phyloP scores from a whole-genome alignment of 176 grass and related monocot species.

The Hordeum marinum region DNA sequence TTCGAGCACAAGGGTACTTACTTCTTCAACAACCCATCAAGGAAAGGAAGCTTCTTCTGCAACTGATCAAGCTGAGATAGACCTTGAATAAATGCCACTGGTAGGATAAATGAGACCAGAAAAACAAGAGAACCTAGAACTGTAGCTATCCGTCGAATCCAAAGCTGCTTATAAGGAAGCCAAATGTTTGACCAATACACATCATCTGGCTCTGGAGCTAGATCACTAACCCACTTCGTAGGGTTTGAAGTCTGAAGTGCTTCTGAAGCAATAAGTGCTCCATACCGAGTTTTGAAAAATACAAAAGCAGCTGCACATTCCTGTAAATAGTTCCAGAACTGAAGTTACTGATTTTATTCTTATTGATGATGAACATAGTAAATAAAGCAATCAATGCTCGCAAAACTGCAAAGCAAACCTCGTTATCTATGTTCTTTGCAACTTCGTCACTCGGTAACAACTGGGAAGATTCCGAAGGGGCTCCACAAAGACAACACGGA shows the following conservation, averaged over 20 bases:
- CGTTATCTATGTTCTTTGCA: conserved; percentile 33
- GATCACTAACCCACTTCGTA: conserved; percentile 72
- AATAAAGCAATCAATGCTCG: conserved; percentile 9
- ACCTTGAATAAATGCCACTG: conserved; percentile 9
- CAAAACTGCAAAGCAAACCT: conserved; percentile 42
- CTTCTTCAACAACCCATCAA: conserved; percentile 68
- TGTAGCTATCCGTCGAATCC: conserved; percentile 62
- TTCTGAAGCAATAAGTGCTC: conserved; percentile 67
- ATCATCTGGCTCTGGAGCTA: conserved; percentile 87
- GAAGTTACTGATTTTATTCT: not conserved
- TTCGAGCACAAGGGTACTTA: conserved; percentile 34
- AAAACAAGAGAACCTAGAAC: conserved; percentile 15
- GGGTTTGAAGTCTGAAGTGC: conserved; percentile 89
- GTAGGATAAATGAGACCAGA: not conserved
- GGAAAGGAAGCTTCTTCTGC: conserved; percentile 66
- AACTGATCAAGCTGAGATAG: conserved; percentile 62
- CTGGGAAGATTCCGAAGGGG: conserved; percentile 48
- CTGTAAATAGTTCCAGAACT: conserved; percentile 33
- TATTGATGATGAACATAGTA: not conserved
- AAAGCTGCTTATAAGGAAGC: conserved; percentile 75
- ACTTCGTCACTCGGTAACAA: conserved; percentile 35
- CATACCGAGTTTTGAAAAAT: conserved; percentile 95
- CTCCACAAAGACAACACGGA: conserved; percentile 70
- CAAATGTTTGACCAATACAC: conserved; percentile 99
- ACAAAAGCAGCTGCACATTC: conserved; percentile 87